Evolutionary conservation across 345 rosid genomes (phyloP).

Genomic region (Xanthoceras sorbifolium): DNA sequence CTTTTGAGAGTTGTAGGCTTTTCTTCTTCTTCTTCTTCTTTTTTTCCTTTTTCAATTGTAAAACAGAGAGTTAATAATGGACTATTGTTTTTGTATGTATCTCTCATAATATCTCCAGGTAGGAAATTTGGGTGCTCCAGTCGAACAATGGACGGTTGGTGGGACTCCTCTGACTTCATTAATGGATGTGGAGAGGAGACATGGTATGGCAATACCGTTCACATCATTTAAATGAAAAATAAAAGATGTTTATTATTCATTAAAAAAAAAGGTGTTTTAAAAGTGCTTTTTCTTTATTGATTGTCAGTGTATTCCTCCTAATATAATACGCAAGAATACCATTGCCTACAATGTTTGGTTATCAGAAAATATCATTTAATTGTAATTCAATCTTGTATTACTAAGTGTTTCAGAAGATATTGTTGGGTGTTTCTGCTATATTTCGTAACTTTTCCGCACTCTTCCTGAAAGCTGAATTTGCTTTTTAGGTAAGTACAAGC

Average conservation of each 20-base stretch:
- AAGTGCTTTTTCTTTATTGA: not conserved
- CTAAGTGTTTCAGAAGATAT: not conserved
- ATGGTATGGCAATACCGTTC: constrained; percentile 49
- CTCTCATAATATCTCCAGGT: constrained; percentile 50
- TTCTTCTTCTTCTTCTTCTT: not conserved
- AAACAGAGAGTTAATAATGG: not conserved
- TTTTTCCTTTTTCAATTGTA: constrained; percentile 1
- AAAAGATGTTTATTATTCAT: too few species aligned
- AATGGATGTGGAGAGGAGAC: constrained; percentile 99
- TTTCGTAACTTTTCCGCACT: not conserved
- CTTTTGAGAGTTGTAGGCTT: constrained; percentile 53
- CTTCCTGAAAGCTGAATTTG: not conserved
- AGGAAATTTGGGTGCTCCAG: constrained; percentile 83
- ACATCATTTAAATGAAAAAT: not conserved
- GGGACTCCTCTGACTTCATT: constrained; percentile 91
- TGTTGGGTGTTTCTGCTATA: not conserved
- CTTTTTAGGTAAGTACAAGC: constrained; percentile 83
- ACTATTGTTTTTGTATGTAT: not conserved
- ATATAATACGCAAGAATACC: constrained; percentile 30
- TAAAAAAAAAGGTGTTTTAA: not conserved
- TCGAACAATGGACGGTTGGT: constrained; percentile 85
- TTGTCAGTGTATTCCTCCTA: not conserved
- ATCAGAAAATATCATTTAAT: not conserved
- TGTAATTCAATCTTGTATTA: not conserved
- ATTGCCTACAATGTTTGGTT: constrained; percentile 33